A percentile compares a stretch with the other conserved stretches of the same genome.
Evolutionary conservation across 1,139 yeast genomes (phyloP).

Genomic region (Sugiyamaella castrensis): DNA sequence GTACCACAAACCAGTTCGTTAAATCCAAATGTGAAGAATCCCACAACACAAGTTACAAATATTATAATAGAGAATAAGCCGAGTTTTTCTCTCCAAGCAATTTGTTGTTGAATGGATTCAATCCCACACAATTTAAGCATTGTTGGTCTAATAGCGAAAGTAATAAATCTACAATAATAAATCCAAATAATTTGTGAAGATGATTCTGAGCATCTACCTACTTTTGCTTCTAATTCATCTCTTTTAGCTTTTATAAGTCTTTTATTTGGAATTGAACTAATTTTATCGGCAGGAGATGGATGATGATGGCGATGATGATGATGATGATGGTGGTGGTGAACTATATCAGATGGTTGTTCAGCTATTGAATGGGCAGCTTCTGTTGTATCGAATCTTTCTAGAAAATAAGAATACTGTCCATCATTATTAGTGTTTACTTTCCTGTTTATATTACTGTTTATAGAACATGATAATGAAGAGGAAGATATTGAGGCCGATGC

Average conservation of each 20-base stretch:
- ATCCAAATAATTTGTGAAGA: slow-evolving; percentile 51
- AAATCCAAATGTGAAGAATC: slow-evolving; percentile 81
- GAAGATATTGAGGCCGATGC: too few species aligned
- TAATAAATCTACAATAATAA: slow-evolving; percentile 65
- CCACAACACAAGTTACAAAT: slow-evolving; percentile 66
- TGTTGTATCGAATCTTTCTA: too few species aligned
- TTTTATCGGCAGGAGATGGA: too few species aligned
- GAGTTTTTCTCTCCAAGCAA: slow-evolving; percentile 92
- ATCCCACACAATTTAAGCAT: slow-evolving; percentile 66
- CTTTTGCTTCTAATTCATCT: slow-evolving; percentile 8
- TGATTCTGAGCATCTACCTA: slow-evolving; percentile 9
- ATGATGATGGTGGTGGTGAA: too few species aligned
- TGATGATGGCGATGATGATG: too few species aligned
- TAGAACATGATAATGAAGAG: too few species aligned
- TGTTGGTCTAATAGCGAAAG: slow-evolving; percentile 88
- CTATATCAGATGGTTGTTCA: too few species aligned
- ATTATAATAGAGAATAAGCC: slow-evolving; percentile 69
- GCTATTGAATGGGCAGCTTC: too few species aligned
- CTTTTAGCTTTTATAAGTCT: slow-evolving; percentile 7
- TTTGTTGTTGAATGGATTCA: slow-evolving; percentile 65
- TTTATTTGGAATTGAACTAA: slow-evolving; percentile 1
- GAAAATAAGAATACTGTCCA: too few species aligned
- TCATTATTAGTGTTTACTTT: too few species aligned
- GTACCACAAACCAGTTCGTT: slow-evolving; percentile 67
- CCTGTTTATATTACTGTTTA: too few species aligned